Conservation (phyloP, 768 basidiomycete genomes). For the Suillus placidus region DNA sequence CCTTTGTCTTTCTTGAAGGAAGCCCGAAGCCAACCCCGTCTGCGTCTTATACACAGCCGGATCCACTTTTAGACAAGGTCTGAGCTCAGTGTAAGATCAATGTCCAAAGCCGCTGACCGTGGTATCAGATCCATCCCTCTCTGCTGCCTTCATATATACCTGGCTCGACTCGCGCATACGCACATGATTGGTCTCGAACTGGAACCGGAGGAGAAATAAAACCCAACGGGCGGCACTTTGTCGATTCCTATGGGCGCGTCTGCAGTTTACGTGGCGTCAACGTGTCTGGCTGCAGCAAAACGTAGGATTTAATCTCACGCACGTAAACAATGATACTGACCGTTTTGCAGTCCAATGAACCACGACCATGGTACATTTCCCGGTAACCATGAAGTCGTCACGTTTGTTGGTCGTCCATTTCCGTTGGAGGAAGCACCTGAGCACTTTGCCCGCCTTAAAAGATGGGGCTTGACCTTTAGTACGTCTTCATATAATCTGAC, state of each 20-base stretch:
- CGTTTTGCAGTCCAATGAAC: conserved; percentile 58
- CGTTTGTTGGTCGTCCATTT: conserved; percentile 91
- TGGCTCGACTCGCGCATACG: conserved; percentile 55
- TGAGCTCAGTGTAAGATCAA: neutral
- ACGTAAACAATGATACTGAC: neutral
- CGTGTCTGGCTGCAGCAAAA: conserved; percentile 80
- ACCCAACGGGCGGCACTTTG: conserved; percentile 76
- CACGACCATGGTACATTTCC: conserved; percentile 73
- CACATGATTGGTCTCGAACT: conserved; percentile 70
- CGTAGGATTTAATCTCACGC: conserved; percentile 47
- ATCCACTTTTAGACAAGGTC: conserved; percentile 4
- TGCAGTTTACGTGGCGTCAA: conserved; percentile 86
- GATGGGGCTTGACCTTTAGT: conserved; percentile 92
- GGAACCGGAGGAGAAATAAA: conserved; percentile 59
- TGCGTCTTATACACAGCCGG: neutral
- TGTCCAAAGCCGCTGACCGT: neutral
- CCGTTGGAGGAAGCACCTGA: conserved; percentile 86
- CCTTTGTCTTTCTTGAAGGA: conserved; percentile 50
- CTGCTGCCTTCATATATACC: conserved; percentile 43
- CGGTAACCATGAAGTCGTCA: conserved; percentile 61
- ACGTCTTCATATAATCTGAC: conserved; percentile 29
- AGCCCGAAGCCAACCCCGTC: conserved; percentile 13
- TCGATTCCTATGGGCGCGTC: conserved; percentile 80
- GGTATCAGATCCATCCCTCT: conserved; percentile 49
- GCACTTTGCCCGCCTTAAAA: conserved; percentile 74